These are phyloP conservation scores for Hypoxylon sp. DNA, from an alignment of 2,329 filamentous ascomycete species.

Conservation along the genomic window DNA sequence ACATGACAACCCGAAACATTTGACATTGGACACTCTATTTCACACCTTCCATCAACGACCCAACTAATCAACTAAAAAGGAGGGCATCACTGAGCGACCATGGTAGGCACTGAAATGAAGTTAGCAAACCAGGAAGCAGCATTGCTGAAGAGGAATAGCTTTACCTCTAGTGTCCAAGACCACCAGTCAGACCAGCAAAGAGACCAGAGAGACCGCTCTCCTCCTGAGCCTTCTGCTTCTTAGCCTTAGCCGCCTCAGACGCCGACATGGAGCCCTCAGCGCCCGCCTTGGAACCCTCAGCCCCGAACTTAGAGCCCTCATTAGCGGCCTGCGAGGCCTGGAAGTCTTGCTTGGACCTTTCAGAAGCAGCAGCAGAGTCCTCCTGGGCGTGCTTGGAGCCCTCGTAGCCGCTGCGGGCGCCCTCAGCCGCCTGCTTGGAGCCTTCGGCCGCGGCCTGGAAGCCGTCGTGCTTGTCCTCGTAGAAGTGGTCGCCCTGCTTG, in stretches of 20 bases:
- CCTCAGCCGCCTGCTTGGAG: conserved; percentile 8
- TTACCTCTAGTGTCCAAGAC: conserved; percentile 22
- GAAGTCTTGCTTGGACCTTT: conserved; percentile 11
- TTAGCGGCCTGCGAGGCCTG: conserved; percentile 15
- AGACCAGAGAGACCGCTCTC: conserved; percentile 20
- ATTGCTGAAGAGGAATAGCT: no score
- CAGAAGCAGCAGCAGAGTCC: not conserved
- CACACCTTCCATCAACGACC: not conserved
- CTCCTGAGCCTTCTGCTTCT: conserved; percentile 10
- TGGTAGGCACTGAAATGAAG: not conserved
- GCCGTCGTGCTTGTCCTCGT: conserved; percentile 27
- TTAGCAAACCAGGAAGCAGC: not conserved
- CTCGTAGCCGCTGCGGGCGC: conserved; percentile 2
- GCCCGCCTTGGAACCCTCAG: conserved; percentile 18
- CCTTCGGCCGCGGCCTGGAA: conserved; percentile 23
- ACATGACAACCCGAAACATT: not conserved
- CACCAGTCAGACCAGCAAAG: conserved; percentile 21
- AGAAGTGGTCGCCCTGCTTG: conserved; percentile 28
- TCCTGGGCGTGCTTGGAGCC: conserved; percentile 21
- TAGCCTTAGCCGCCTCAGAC: conserved; percentile 11
- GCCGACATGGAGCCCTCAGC: conserved; percentile 11
- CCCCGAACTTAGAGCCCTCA: conserved; percentile 10
- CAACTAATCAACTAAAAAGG: not conserved
- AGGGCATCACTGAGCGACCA: no score
- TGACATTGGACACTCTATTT: not conserved